Conservation (phyloP, 2,329 filamentous ascomycete species). For the Fusarium humuli region DNA sequence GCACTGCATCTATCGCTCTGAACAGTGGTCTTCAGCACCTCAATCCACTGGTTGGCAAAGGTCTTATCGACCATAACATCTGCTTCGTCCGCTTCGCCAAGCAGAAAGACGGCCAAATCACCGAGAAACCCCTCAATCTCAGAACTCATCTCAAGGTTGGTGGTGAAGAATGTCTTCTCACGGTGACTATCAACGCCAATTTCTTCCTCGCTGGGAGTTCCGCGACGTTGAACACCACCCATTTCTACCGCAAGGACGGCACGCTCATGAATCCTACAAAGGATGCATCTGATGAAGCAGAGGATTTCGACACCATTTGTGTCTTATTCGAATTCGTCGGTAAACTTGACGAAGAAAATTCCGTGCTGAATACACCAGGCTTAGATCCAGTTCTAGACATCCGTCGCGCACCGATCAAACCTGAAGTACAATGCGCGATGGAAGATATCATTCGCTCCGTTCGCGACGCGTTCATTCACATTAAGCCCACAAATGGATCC, state of each 20-base stretch:
- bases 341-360: not conserved
- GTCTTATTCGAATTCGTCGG: constrained; percentile 34
- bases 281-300: constrained; percentile 6
- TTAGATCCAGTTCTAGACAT: constrained; percentile 27
- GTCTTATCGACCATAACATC: constrained; percentile 34
- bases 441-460: constrained; percentile 3
- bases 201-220: constrained; percentile 37
- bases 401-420: constrained; percentile 7
- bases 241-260: constrained; percentile 22
- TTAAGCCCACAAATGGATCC: no score
- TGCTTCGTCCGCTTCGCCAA: constrained; percentile 34
- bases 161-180: constrained; percentile 16
- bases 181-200: constrained; percentile 35
- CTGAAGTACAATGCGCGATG: constrained; percentile 22
- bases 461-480: constrained; percentile 4
- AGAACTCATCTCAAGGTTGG: constrained; percentile 26
- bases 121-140: constrained; percentile 28
- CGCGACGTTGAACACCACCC: constrained; percentile 22
- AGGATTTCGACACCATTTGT: constrained; percentile 33
- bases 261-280: constrained; percentile 10
- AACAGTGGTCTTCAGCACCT: constrained; percentile 32
- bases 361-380: constrained; percentile 18
- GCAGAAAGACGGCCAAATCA: constrained; percentile 8
- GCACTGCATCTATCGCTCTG: constrained; percentile 30
- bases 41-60: constrained; percentile 10